Conservation (phyloP, 2,329 filamentous ascomycete genomes). For the Didymella pomorum region DNA sequence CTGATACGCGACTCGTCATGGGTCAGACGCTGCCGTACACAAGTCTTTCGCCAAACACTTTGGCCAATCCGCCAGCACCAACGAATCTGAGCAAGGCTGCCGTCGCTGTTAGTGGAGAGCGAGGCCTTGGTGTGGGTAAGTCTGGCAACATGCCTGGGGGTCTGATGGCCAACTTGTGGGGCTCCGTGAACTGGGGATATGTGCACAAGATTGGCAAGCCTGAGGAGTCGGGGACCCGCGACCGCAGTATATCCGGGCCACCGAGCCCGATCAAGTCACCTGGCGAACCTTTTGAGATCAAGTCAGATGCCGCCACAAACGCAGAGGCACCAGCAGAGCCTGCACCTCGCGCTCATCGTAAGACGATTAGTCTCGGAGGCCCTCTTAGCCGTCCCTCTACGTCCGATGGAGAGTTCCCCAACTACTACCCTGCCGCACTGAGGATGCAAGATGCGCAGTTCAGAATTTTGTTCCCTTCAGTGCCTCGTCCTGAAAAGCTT, state of each 20-base stretch:
- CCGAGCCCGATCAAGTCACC: conserved; percentile 44
- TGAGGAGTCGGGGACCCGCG: conserved; percentile 51
- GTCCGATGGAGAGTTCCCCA: conserved; percentile 64
- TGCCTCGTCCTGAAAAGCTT: conserved; percentile 78
- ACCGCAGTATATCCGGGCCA: conserved; percentile 45
- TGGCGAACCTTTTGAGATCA: conserved; percentile 31
- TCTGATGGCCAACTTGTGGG: conserved; percentile 93
- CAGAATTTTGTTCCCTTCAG: conserved; percentile 84
- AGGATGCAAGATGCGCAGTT: conserved; percentile 93
- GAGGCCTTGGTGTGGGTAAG: conserved; percentile 69
- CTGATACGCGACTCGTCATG: conserved; percentile 48
- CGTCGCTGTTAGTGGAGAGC: conserved; percentile 80
- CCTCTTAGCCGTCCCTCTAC: conserved; percentile 27
- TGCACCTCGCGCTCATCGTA: conserved; percentile 55
- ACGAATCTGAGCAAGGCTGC: conserved; percentile 89
- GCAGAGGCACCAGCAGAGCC: conserved; percentile 24
- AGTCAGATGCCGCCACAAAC: conserved; percentile 13
- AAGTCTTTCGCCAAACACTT: conserved; percentile 79
- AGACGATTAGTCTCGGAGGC: conserved; percentile 64
- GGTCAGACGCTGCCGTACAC: conserved; percentile 62
- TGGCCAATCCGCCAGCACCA: conserved; percentile 81
- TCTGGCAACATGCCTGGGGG: conserved; percentile 78
- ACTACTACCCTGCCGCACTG: conserved; percentile 81
- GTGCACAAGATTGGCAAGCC: conserved; percentile 68
- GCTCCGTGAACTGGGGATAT: conserved; percentile 81